Evolutionary conservation across 352 stramenopile species (phyloP), one percentile per base, ranked within the genome.

Genomic region (Phytophthora ramorum): DNA sequence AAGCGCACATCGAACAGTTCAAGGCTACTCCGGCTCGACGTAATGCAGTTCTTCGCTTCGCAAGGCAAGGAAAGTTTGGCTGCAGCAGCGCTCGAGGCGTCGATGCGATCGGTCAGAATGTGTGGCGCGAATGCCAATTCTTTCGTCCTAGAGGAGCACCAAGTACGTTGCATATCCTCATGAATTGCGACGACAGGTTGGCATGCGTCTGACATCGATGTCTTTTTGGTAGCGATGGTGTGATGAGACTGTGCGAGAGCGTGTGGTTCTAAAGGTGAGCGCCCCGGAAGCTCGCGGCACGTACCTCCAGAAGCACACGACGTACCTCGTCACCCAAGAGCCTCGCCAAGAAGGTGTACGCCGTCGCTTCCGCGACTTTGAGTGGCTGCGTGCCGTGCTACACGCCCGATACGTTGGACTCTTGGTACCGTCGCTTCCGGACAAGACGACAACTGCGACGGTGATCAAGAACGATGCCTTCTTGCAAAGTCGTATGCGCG

Each of bases 221-320:
- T 51, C 19, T 24, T 67, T 32, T 13, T 64, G 16, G 9, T 38
- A 77, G 69, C 55, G 46, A 24, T 77, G 69, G 69, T 50, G 40
- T 55, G 6, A 17, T 20, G 46, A 57, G 12, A 47, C 64, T 32
- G 45, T 75, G 57, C 63, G 76, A 54, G 58, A 68, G 1, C 35
- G 47, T 55, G 49, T 70, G 9, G 35, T 59, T n/a, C 7, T 74
- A 38, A 56, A 77, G 32, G 82, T 93, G 16, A 75, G 75, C 19
- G 63, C 82, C 4, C 84, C 84, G 1, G 80, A 93, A 69, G 71
- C 78, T 16, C 65, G 80, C 4, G 84, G 84, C 10, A 73, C 71
- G 28, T 93, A 91, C 46, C 56, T 93, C 7, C 85, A 89, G 57
- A 90, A 89, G 57, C 79, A 91, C 77, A 91, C 79, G 69, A 89